phyloP scores from a whole-genome alignment of 2,329 filamentous ascomycete species.

The Rhynchosporium agropyri region DNA sequence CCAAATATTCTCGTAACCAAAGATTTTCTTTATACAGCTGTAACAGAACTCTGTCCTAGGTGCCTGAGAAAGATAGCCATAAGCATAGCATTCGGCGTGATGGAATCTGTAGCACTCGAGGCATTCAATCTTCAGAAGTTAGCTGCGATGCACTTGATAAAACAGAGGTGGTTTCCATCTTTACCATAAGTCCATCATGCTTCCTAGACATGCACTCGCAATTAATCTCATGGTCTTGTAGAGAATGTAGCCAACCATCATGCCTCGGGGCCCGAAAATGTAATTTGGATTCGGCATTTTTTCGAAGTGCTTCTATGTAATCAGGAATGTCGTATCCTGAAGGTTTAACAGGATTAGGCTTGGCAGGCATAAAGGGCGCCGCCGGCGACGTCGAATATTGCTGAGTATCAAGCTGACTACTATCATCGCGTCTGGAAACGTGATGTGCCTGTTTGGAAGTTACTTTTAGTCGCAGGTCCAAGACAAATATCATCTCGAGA shows the following conservation, averaged over 20 bases:
- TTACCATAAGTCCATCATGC: slow-evolving; percentile 5
- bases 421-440: background rate
- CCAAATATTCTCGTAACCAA: background rate
- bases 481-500: background rate
- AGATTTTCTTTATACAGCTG: background rate
- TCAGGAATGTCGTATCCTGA: background rate
- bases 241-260: slow-evolving; percentile 4
- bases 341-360: too few relatives aligned
- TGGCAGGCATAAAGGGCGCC: background rate
- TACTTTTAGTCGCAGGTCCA: background rate
- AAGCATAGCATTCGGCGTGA: slow-evolving; percentile 18
- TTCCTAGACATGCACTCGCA: slow-evolving; percentile 1
- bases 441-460: background rate
- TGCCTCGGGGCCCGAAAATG: background rate
- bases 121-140: slow-evolving; percentile 13
- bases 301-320: slow-evolving; percentile 5
- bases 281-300: background rate
- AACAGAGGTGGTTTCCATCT: background rate
- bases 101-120: slow-evolving; percentile 4
- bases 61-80: slow-evolving; percentile 10
- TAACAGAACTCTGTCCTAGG: slow-evolving; percentile 12
- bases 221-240: background rate
- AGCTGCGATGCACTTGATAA: background rate
- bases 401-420: slow-evolving; percentile 11
- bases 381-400: slow-evolving; percentile 1